Evolutionary conservation across 441 rosid genomes (phyloP), one percentile per base, ranked within the genome.

Genomic region (Gossypium trilobum): DNA sequence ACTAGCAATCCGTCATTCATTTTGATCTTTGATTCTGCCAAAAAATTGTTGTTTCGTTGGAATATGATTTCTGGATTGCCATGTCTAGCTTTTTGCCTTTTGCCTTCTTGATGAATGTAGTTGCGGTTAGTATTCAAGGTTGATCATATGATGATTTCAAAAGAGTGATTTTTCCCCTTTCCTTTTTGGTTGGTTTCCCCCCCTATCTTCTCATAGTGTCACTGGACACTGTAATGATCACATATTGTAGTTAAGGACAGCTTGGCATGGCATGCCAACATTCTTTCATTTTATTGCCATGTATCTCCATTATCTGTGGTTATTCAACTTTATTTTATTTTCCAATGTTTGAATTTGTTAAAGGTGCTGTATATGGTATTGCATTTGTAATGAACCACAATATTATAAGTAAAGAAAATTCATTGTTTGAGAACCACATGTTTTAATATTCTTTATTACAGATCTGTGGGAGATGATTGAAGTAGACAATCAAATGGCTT

Each of bases 141-240:
- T 77, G 84, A 76, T 81, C 74, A 83, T 77, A 74, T 79, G 70
- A 74, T 77, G 85, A 78, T 71, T 77, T 33, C 8, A 80, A 78
- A 50, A 75, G 85, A 78, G 86, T 84, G 86, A 80, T 80, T 80
- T 73, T 68, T n/a, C 52, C 52, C 39, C 39, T 6, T 33, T 33
- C 39, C 39, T 1, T 54, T 19, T 54, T 2, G 10, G 22, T 72
- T 50, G 44, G 1, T 68, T 54, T 14, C 11, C 2, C 25, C 70
- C 66, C 29, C 76, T 9, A 22, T 39, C 29, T 13, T 56, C 65
- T 56, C 59, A 60, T 63, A 14, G 39, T 46, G 68, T 39, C 61
- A 39, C 78, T 75, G 81, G 80, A 73, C 71, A 77, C 71, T 79
- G 80, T 77, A 75, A 48, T 63, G 80, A 71, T 78, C 78, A 36